Evolutionary conservation across 768 basidiomycete genomes (phyloP), one percentile per base, ranked within the genome.

Genomic region (Trametes cinnabarina): DNA sequence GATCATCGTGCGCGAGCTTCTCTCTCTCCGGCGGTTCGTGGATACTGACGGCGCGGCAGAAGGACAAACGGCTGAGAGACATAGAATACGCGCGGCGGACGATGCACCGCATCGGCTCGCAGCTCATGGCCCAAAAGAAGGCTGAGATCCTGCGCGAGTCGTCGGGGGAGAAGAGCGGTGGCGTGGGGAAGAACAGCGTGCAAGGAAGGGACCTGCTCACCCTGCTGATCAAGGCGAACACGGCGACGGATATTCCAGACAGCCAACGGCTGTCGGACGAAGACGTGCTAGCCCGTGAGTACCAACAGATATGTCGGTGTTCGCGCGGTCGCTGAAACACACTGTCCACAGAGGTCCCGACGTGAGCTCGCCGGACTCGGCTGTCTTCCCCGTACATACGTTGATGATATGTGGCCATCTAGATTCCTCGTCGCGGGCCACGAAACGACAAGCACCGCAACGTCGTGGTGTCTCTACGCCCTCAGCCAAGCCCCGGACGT

Each of bases 191-290:
- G 14, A 9, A 47, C 39, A 47, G 47, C 12, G n/a, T 62, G 41
- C 61, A 52, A 10, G 55, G 61, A 3, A 30, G 61, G n/a, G 54
- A 55, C 37, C 46, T 55, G n/a, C 39, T 55, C 10, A 55, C 54
- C n/a, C 25, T 87, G 26, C 72, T 89, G 4, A 72, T 88, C 37
- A 76, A 77, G 58, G 86, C 87, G 6, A 89, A 88, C 65, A 79
- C 85, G 72, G 78, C 82, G 1, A 80, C 78, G 0, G 83, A 89
- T 64, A 63, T 85, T 6, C 79, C 80, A 0, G 78, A 79, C 9
- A 73, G 63, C 44, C 84, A 86, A 64, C 72, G 74, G 35, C 73
- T 90, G 70, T 77, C 77, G 0, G 87, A 90, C 55, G 77, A 78
- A 22, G 87, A 89, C 58, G 83, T 89, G 22, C 60, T 86, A 2